Evolutionary conservation across 768 basidiomycete genomes (phyloP), one percentile per base, ranked within the genome.

Genomic region (Termitomyces sp.): DNA sequence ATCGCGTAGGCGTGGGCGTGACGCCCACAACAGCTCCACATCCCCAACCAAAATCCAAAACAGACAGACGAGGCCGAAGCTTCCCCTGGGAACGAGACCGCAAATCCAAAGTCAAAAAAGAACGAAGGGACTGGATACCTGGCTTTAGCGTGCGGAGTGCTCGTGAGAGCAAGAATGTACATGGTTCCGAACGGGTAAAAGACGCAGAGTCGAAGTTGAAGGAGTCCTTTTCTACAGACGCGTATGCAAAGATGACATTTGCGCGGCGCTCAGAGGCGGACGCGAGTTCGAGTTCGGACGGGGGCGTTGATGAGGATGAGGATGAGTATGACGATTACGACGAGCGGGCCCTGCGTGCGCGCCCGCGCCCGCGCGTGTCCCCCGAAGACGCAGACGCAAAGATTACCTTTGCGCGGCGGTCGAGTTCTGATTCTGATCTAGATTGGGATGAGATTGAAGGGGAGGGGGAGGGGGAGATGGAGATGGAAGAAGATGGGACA

Each of bases 81-180:
- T 32, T 32, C 55, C 49, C 50, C 64, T 67, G 55, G 46, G 86
- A 85, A 78, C 34, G 61, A 20, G 31, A 54, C 13, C 47, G 52
- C 26, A 50, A 56, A 42, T n/a, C n/a, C 1, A n/a, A 10, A 10
- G 29, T 6, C 5, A 49, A 57, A 44, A 42, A 20, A 36, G 16
- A 18, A 16, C 8, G 42, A 54, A 53, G 53, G 26, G 62, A 62
- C 13, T 65, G 64, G 64, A 65, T 61, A 1, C 53, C 60, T 6
- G 55, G 32, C 43, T 16, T 50, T 37, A 24, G 59, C 36, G 42
- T 16, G 14, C 61, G 49, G 32, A 47, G 53, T 49, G 44, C 56
- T 5, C 39, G 43, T 5, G 53, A 57, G 2, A 14, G 49, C 2
- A 29, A n/a, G n/a, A n/a, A n/a, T n/a, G n/a, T n/a, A n/a, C n/a